These are phyloP conservation scores for Kazachstania sp. DNA, from an alignment of 1,139 yeast genomes.

Conservation along the genomic window DNA sequence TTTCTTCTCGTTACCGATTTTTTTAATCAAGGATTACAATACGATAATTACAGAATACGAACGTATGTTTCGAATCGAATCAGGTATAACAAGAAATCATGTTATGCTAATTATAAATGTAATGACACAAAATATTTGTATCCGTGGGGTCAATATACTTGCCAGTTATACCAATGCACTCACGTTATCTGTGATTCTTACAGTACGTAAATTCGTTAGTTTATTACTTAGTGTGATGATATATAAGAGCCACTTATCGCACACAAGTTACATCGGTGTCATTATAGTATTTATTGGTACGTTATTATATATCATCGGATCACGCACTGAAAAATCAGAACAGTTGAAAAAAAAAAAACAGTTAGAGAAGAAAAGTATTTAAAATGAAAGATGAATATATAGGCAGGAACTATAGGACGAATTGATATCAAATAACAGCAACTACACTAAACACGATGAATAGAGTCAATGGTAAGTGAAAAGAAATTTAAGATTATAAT, in stretches of 20 bases:
- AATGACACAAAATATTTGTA: conserved; percentile 56
- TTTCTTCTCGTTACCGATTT: conserved; percentile 49
- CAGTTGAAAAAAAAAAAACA: neutral
- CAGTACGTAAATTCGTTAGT: conserved; percentile 54
- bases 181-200: conserved; percentile 51
- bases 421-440: neutral
- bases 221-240: conserved; percentile 45
- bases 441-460: neutral
- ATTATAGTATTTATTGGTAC: conserved; percentile 48
- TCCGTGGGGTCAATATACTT: conserved; percentile 56
- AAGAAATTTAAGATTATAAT: neutral
- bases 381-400: no score
- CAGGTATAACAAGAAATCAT: conserved; percentile 13
- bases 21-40: conserved; percentile 33
- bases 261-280: conserved; percentile 38
- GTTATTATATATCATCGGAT: conserved; percentile 33
- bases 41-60: neutral
- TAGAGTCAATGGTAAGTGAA: neutral
- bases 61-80: conserved; percentile 10
- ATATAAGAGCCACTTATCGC: conserved; percentile 40
- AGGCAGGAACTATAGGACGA: neutral
- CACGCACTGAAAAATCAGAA: neutral
- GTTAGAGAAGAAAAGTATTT: no score
- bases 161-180: conserved; percentile 52
- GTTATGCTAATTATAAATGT: conserved; percentile 35